Conservation (phyloP, 106 monocot genomes). For the Vanilla planifolia region DNA sequence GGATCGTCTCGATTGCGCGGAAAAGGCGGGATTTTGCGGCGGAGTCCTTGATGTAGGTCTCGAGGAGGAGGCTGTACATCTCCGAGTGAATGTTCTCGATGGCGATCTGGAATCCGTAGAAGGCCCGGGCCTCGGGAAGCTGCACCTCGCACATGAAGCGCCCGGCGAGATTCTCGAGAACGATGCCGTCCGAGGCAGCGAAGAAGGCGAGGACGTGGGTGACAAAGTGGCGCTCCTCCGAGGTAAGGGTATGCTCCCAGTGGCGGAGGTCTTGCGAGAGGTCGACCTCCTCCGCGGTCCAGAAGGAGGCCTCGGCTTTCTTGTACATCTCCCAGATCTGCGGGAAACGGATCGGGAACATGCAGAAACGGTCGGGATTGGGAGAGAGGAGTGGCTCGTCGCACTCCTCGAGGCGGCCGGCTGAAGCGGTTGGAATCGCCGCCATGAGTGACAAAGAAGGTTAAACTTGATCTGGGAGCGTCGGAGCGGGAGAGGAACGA, state of each 20-base stretch:
- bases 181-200: conserved; percentile 87
- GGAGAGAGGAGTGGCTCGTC: conserved; percentile 67
- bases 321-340: conserved; percentile 95
- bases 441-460: no score
- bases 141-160: conserved; percentile 56
- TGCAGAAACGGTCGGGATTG: conserved; percentile 78
- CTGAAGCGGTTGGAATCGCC: not conserved
- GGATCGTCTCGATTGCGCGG: conserved; percentile 52
- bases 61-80: conserved; percentile 61
- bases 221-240: conserved; percentile 86
- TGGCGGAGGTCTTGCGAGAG: conserved; percentile 61
- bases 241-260: conserved; percentile 49
- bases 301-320: conserved; percentile 93
- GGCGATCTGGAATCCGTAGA: conserved; percentile 76
- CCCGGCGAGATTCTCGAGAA: conserved; percentile 76
- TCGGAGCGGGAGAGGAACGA: no score
- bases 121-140: conserved; percentile 53
- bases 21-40: conserved; percentile 50
- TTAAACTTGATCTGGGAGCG: no score
- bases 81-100: conserved; percentile 81
- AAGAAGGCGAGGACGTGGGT: conserved; percentile 93
- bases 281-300: conserved; percentile 95
- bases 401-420: conserved; percentile 17
- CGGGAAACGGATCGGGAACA: conserved; percentile 84
- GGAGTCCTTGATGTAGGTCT: conserved; percentile 53